These are phyloP conservation scores for Fomitiporia mediterranea DNA, from an alignment of 1,284 basidiomycete genomes.

Conservation along the genomic window DNA sequence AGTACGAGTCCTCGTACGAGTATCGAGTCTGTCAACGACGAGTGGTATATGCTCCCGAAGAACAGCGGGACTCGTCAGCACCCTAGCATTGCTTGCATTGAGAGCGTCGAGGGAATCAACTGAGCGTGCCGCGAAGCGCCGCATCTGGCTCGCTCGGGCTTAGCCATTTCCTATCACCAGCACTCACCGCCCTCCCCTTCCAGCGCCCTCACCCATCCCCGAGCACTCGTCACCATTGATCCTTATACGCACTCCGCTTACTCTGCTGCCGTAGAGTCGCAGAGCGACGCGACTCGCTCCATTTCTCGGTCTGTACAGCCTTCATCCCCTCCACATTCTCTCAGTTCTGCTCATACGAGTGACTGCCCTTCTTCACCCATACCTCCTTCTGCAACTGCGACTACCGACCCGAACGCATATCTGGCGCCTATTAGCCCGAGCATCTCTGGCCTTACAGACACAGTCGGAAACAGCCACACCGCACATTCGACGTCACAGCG, in stretches of 20 bases:
- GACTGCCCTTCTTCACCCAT: background rate
- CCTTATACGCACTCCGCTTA: conserved; percentile 17
- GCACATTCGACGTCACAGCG: conserved; percentile 8
- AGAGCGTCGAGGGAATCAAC: background rate
- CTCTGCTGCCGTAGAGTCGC: conserved; percentile 20
- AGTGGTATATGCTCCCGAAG: background rate
- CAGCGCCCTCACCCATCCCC: background rate
- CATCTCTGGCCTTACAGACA: background rate
- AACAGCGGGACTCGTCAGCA: background rate
- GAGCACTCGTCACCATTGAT: conserved; percentile 20
- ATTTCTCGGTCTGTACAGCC: background rate
- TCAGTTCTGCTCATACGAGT: too few species aligned
- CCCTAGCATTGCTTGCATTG: background rate
- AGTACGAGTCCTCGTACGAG: background rate
- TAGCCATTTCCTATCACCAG: background rate
- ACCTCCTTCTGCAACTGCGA: background rate
- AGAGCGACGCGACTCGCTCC: conserved; percentile 17
- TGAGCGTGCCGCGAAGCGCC: background rate
- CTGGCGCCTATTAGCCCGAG: background rate
- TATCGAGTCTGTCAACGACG: background rate
- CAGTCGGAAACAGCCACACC: background rate
- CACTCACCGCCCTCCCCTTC: background rate
- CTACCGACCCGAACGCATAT: background rate
- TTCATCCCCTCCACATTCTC: conserved; percentile 1
- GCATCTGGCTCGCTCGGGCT: conserved; percentile 1